Conservation (phyloP, 441 rosid genomes). For the Pelargonium myrrhifolium region DNA sequence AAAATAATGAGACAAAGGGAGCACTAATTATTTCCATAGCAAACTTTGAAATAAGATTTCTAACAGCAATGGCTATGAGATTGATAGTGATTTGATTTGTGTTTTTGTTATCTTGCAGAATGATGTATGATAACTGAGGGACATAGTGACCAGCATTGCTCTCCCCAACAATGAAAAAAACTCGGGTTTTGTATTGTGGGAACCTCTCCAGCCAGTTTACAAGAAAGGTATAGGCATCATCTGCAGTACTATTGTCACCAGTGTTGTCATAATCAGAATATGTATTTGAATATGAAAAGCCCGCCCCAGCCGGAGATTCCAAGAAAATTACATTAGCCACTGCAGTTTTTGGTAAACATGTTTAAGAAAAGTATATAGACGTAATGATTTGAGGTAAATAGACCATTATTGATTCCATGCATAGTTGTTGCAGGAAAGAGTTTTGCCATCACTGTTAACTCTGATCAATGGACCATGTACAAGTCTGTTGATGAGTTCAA, state of each 20-base stretch:
- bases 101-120: slow-evolving; percentile 22
- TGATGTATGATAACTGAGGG: slow-evolving; percentile 35
- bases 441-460: slow-evolving; percentile 29
- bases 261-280: slow-evolving; percentile 19
- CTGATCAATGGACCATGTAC: too few relatives aligned
- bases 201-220: slow-evolving; percentile 39
- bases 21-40: too few relatives aligned
- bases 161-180: slow-evolving; percentile 32
- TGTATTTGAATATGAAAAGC: slow-evolving; percentile 37
- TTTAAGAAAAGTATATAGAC: neutral
- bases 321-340: slow-evolving; percentile 40
- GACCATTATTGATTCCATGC: slow-evolving; percentile 36
- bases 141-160: slow-evolving; percentile 40
- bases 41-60: too few relatives aligned
- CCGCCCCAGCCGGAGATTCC: slow-evolving; percentile 40
- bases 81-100: slow-evolving; percentile 23
- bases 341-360: slow-evolving; percentile 14
- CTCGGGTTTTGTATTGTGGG: slow-evolving; percentile 30
- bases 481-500: too few relatives aligned
- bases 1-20: too few relatives aligned
- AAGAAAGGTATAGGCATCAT: slow-evolving; percentile 31
- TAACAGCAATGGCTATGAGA: slow-evolving; percentile 40
- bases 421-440: slow-evolving; percentile 24
- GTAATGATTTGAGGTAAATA: too few relatives aligned
- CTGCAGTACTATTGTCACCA: slow-evolving; percentile 30